These are phyloP conservation scores for Stephanodiscus triporus DNA, from an alignment of 108 stramenopile species.

Conservation along the genomic window DNA sequence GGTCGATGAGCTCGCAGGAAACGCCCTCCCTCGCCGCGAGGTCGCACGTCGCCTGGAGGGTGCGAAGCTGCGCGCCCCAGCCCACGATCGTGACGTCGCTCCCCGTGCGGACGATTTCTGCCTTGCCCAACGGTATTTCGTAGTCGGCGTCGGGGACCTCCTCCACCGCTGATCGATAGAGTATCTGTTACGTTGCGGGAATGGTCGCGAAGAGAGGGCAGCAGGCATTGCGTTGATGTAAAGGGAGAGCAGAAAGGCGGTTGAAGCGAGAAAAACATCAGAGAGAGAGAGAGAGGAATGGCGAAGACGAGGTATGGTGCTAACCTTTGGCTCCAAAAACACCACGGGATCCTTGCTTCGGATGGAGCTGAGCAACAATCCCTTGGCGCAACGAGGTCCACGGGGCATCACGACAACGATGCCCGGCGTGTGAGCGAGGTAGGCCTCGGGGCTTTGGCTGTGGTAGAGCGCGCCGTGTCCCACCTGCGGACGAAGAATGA, in stretches of 20 bases:
- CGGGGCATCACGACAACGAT: slow-evolving; percentile 96
- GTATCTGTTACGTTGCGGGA: slow-evolving; percentile 45
- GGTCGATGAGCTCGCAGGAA: slow-evolving; percentile 92
- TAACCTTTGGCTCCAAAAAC: slow-evolving; percentile 96
- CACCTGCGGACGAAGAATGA: slow-evolving; percentile 1
- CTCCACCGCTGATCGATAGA: slow-evolving; percentile 95
- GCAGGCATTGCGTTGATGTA: not conserved
- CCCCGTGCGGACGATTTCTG: slow-evolving; percentile 86
- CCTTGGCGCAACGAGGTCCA: slow-evolving; percentile 92
- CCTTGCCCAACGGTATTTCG: slow-evolving; percentile 89
- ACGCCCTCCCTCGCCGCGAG: slow-evolving; percentile 83
- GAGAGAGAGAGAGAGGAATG: not conserved
- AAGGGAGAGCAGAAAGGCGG: too few species aligned
- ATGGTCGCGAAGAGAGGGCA: not conserved
- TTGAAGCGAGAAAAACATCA: not conserved
- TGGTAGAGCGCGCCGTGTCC: slow-evolving; percentile 95
- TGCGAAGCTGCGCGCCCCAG: slow-evolving; percentile 90
- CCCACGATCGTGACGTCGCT: slow-evolving; percentile 95
- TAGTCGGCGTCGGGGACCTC: slow-evolving; percentile 95
- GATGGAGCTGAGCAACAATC: slow-evolving; percentile 88
- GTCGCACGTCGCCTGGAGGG: slow-evolving; percentile 76
- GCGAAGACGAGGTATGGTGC: not conserved
- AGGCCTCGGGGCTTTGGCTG: slow-evolving; percentile 95
- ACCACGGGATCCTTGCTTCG: slow-evolving; percentile 93
- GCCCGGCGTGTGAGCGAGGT: slow-evolving; percentile 94